Conservation (phyloP, 2,329 filamentous ascomycete genomes). For the Aspergillus sclerotialis region DNA sequence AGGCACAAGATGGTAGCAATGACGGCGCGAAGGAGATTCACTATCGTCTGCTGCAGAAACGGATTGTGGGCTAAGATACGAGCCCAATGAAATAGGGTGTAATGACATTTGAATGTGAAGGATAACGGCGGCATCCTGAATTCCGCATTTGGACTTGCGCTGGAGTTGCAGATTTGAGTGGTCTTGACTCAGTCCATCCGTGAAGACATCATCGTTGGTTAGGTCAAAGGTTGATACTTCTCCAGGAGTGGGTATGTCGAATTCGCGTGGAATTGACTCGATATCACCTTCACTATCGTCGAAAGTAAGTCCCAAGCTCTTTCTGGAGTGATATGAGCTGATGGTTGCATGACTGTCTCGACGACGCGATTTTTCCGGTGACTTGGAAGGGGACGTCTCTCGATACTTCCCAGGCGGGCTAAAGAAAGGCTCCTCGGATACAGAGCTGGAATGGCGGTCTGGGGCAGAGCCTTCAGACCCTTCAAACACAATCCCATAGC, state of each 20-base stretch:
- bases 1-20: constrained; percentile 57
- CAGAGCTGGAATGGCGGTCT: constrained; percentile 14
- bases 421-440: constrained; percentile 11
- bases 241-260: constrained; percentile 22
- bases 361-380: constrained; percentile 12
- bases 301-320: constrained; percentile 29
- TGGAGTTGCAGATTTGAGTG: constrained; percentile 26
- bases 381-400: too few species aligned
- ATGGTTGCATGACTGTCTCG: constrained; percentile 31
- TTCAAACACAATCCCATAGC: constrained; percentile 36
- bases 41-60: constrained; percentile 10
- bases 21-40: constrained; percentile 29
- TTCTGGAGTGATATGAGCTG: constrained; percentile 35
- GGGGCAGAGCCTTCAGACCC: constrained; percentile 23
- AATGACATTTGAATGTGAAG: constrained; percentile 64
- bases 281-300: constrained; percentile 43
- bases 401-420: too few species aligned
- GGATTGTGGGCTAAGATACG: constrained; percentile 45
- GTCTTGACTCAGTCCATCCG: constrained; percentile 32
- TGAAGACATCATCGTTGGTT: constrained; percentile 35
- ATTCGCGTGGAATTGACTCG: constrained; percentile 42
- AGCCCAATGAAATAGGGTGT: constrained; percentile 55
- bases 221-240: constrained; percentile 28
- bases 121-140: constrained; percentile 36
- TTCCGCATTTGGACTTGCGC: constrained; percentile 13